Percentiles rank a stretch among this genome's conserved stretches.
Conservation (phyloP, 129 eudicot species). For the Silybum marianum region DNA sequence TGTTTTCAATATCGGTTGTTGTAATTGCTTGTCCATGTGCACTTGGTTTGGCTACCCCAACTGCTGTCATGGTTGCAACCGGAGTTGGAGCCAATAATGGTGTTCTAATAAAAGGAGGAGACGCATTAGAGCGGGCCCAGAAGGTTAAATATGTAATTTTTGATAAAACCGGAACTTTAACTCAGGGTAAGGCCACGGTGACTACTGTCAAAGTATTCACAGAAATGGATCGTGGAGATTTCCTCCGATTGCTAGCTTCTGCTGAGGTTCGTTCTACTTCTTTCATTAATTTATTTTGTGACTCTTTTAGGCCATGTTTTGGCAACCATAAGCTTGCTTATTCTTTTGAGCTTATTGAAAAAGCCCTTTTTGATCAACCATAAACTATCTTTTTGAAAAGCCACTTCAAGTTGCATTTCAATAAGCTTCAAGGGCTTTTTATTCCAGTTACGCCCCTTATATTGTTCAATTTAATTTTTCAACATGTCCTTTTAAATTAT, state of each 20-base stretch:
- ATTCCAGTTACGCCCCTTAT: background rate
- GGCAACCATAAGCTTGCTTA: background rate
- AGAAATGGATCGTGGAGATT: constrained; percentile 86
- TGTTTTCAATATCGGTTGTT: constrained; percentile 95
- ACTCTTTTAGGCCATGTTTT: background rate
- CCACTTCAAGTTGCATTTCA: background rate
- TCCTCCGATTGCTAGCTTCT: constrained; percentile 90
- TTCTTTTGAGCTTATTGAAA: background rate
- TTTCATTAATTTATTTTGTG: background rate
- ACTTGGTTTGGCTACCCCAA: constrained; percentile 98
- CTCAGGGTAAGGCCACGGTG: constrained; percentile 97
- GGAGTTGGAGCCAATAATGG: constrained; percentile 98
- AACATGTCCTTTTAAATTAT: background rate
- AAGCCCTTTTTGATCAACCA: too few relatives aligned
- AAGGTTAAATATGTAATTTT: constrained; percentile 85
- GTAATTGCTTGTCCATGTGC: constrained; percentile 99
- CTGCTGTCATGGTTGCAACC: constrained; percentile 99
- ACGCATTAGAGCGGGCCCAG: constrained; percentile 92
- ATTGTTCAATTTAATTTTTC: background rate
- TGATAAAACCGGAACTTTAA: constrained; percentile 96
- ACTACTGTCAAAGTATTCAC: constrained; percentile 74
- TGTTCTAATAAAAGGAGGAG: constrained; percentile 98
- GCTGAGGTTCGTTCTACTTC: constrained; percentile 71
- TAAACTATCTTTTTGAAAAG: background rate
- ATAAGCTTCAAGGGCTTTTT: too few relatives aligned